Base-by-base conservation (phyloP, 495 filamentous ascomycete genomes). In the Hyaloscypha finlandica region DNA sequence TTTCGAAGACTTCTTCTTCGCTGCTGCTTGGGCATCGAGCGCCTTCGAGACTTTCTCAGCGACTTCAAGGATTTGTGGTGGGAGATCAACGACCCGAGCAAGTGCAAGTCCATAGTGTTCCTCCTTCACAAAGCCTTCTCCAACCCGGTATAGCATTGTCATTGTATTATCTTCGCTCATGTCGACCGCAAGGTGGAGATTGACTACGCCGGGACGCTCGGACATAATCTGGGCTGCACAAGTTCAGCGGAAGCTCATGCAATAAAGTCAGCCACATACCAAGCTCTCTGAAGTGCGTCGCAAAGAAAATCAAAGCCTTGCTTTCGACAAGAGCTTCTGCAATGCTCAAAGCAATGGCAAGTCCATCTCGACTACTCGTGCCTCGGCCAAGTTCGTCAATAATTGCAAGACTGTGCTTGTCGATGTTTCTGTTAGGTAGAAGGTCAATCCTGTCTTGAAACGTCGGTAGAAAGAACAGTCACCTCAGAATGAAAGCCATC, bases 351-450 rank as follows among this genome's bases (percentile, higher is more conserved):
- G 95, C 93, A 72, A 98, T 92, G 16, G 91, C 89, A 12, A 97
- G 79, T 0, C 96, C 95, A 75, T 98, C 96, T 53, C 88, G 85
- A 1, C 90, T 92, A 74, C 92, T 94, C 12, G 96, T 98, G 8
- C 94, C 96, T 25, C 95, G 86, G 19, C 95, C 94, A 30, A 99
- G 87, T 73, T 99, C 95, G 72, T 99, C 96, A 67, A 98, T 86
- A 55, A 99, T 91, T 19, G 90, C 87, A 76, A 97, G 80, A 71
- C 92, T 93, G 19, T 85, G 80, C 6, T 81, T 80, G 68, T 93
- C 88, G 64, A 95, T 82, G 67, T 94, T 91, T 66, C 86, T 86
- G 61, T 81, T 77, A 37, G 65, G 79, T 71, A 6, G 12, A 37
- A 8, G 35, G 82, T 19, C 3, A 30, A 14, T 51, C 0, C 25